Evolutionary conservation across 306 rosid species (phyloP), one percentile per base, ranked within the genome.

Genomic region (Begonia masoniana): DNA sequence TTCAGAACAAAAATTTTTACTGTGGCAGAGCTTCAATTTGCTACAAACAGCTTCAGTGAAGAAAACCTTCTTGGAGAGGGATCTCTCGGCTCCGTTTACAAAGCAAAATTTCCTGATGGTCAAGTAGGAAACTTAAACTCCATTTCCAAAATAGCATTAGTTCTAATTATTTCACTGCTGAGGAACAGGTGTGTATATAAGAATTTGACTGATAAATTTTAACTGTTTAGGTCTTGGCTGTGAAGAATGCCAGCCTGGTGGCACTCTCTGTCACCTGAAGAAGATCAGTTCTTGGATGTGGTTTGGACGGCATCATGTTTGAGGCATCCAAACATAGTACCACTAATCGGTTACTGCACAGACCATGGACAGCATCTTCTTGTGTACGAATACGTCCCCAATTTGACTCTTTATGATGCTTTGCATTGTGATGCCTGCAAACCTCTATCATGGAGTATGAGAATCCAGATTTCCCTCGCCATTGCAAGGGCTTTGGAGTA

Each of bases 281-380:
- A 83, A 73, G 92, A 86, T 47, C 72, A 77, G 70, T 91, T 91
- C 73, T 56, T 83, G 78, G 94, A 86, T 45, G 88, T 75, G 6
- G 72, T 86, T 63, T 79, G 94, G 70, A 79, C 72, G 8, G 77
- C 83, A 48, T 77, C 93, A 15, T 78, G 84, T 65, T 67, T 86
- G 76, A 83, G 70, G 76, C 96, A 92, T 67, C 84, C 88, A 21
- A 83, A 83, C 74, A 75, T 92, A 24, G 80, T 81, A 53, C 68
- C 94, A 21, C 87, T 92, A 45, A 47, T 69, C 45, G 96, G 96
- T 31, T 83, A 91, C 59, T 83, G 94, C 47, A 62, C 76, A 74
- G 99, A 91, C 80, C 78, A 81, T 5, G 99, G 87, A 47, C 96
- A 83, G 57, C 94, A 83, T 74, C 77, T 81, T 36, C 86, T 92